Base-by-base conservation (phyloP, 495 filamentous ascomycete species). In the Aspergillus cristatus region DNA sequence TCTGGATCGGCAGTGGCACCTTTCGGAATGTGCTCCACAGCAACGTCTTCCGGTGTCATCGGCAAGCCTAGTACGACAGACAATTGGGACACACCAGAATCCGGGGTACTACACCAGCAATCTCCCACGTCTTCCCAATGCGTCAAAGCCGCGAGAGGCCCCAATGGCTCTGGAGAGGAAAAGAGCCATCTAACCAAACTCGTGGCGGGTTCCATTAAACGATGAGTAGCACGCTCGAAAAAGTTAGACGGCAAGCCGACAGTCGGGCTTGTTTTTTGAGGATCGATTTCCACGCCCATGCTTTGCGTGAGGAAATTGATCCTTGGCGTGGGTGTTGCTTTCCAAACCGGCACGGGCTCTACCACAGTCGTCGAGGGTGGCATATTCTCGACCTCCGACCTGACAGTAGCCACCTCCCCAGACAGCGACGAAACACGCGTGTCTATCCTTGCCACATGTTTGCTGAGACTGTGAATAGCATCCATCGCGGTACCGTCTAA, bases 121-220 rank as follows among this genome's bases (percentile, higher is more conserved):
- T 73, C 69, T n/a, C 62, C 64, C 5, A 54, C 39, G 16, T 71
- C 69, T 10, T 62, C 43, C 69, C 69, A 71, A 1, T 57, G 38
- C 3, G 38, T 33, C 12, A 70, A 47, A 13, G 65, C 68, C 15
- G 55, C 41, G 2, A 51, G 29, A 1, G 63, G 56, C 1, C 47
- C 45, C 16, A n/a, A 34, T 20, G 35, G 18, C 30, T 34, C 18
- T 35, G 20, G 20, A 5, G 20, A 24, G 6, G 32, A n/a, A 6
- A 34, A 18, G 2, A 41, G 15, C 20, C n/a, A n/a, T n/a, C n/a
- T n/a, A n/a, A n/a, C n/a, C n/a, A n/a, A n/a, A n/a, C n/a, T n/a
- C n/a, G n/a, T n/a, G n/a, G n/a, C n/a, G n/a, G n/a, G n/a, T n/a
- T n/a, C n/a, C n/a, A n/a, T n/a, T n/a, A n/a, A n/a, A n/a, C n/a